Percentiles rank a stretch among this genome's conserved stretches.
Conservation (phyloP, 2,329 filamentous ascomycete species). For the Rhynchosporium agropyri region DNA sequence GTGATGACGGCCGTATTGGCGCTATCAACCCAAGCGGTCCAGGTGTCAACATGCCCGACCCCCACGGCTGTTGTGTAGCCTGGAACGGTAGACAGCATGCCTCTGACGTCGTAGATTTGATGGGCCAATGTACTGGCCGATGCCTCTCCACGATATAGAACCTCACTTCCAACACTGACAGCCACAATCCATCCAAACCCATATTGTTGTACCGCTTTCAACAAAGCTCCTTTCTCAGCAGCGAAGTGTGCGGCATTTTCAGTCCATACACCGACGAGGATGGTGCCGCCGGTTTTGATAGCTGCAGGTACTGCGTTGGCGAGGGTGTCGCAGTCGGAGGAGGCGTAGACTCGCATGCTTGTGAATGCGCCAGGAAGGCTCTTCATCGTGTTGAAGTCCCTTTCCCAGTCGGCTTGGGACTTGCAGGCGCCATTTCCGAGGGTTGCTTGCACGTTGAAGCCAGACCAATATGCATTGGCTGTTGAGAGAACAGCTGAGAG, state of each 20-base stretch:
- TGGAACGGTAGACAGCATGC: conserved; percentile 52
- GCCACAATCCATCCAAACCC: conserved; percentile 64
- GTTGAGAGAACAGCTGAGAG: conserved; percentile 41
- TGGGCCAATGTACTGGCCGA: conserved; percentile 46
- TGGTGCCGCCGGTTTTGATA: conserved; percentile 58
- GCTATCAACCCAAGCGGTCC: conserved; percentile 62
- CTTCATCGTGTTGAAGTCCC: conserved; percentile 62
- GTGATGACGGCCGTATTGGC: conserved; percentile 62
- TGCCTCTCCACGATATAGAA: conserved; percentile 61
- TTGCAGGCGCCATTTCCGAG: conserved; percentile 65
- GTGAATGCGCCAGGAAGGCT: conserved; percentile 56
- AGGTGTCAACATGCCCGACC: conserved; percentile 71
- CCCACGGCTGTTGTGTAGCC: conserved; percentile 53
- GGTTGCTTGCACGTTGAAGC: conserved; percentile 48
- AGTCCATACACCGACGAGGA: conserved; percentile 68
- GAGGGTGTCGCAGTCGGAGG: conserved; percentile 54
- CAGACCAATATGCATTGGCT: conserved; percentile 45
- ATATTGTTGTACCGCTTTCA: conserved; percentile 56
- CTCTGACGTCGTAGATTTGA: conserved; percentile 55
- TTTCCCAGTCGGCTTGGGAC: conserved; percentile 59
- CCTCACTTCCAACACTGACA: conserved; percentile 68
- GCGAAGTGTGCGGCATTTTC: conserved; percentile 57
- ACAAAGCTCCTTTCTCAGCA: conserved; percentile 62
- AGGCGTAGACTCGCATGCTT: conserved; percentile 63
- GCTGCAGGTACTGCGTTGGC: conserved; percentile 58